Evolutionary conservation across 164 flowering plant genomes (phyloP).

Genomic region (Cinnamomum micranthum): DNA sequence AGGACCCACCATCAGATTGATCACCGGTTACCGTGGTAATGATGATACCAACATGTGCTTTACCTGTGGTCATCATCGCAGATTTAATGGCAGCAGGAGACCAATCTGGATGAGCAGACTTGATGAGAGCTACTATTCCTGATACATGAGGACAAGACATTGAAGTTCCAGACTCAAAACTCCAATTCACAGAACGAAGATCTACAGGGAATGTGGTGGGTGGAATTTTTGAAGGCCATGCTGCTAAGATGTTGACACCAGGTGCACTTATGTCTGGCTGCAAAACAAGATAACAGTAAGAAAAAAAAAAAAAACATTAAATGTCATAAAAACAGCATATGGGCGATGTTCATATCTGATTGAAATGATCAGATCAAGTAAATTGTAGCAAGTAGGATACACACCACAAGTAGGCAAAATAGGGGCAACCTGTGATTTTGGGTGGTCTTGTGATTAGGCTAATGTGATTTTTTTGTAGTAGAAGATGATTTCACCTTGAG

Average conservation of each 20-base stretch:
- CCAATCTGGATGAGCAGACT: constrained; percentile 63
- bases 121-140: constrained; percentile 59
- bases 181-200: constrained; percentile 46
- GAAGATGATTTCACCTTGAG: constrained; percentile 45
- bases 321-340: background rate
- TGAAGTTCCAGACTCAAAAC: constrained; percentile 63
- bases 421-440: too few species aligned
- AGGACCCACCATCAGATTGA: too few species aligned
- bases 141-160: constrained; percentile 82
- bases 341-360: background rate
- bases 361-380: background rate
- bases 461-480: background rate
- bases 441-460: too few species aligned
- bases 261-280: constrained; percentile 75
- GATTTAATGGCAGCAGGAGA: constrained; percentile 68
- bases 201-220: constrained; percentile 35
- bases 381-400: too few species aligned
- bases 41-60: background rate
- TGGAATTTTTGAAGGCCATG: constrained; percentile 57
- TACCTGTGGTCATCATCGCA: constrained; percentile 71
- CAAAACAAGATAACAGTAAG: background rate
- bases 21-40: too few species aligned
- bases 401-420: too few species aligned
- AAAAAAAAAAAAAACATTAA: background rate
- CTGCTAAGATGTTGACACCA: constrained; percentile 60